Percentiles rank a stretch among this genome's conserved stretches.
Evolutionary conservation across 495 filamentous ascomycete genomes (phyloP).

Genomic region (Astrothelium subdiscretum): DNA sequence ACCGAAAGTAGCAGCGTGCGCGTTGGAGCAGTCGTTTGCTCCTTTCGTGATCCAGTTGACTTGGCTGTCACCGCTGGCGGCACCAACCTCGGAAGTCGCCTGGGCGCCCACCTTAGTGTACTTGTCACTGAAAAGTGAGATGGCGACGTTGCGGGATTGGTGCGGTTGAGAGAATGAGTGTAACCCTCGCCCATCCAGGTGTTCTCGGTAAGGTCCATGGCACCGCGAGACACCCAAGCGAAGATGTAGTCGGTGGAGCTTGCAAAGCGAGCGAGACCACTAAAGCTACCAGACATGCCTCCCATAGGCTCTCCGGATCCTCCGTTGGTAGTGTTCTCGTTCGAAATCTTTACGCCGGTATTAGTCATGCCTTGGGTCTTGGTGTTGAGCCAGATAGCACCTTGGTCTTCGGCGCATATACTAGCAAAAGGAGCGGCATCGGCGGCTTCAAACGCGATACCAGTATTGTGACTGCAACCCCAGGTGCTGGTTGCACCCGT

Average conservation of each 20-base stretch:
- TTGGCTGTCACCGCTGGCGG: slow-evolving; percentile 39
- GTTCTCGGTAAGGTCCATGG: slow-evolving; percentile 36
- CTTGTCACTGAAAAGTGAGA: slow-evolving; percentile 37
- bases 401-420: slow-evolving; percentile 45
- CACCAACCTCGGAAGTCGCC: slow-evolving; percentile 37
- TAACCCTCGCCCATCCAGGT: slow-evolving; percentile 41
- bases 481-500: slow-evolving; percentile 36
- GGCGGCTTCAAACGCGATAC: slow-evolving; percentile 44
- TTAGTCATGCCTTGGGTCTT: slow-evolving; percentile 36
- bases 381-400: slow-evolving; percentile 48
- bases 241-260: slow-evolving; percentile 38
- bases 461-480: slow-evolving; percentile 49
- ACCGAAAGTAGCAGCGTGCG: slow-evolving; percentile 40
- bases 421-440: slow-evolving; percentile 39
- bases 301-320: slow-evolving; percentile 43
- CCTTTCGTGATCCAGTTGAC: slow-evolving; percentile 38
- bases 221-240: slow-evolving; percentile 41
- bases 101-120: slow-evolving; percentile 35
- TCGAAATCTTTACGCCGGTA: slow-evolving; percentile 41
- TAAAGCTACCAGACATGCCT: slow-evolving; percentile 45
- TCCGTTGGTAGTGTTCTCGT: slow-evolving; percentile 45
- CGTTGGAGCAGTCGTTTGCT: slow-evolving; percentile 42
- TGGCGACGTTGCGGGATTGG: slow-evolving; percentile 40
- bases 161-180: slow-evolving; percentile 35
- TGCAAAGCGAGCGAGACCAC: slow-evolving; percentile 35